phyloP scores from a whole-genome alignment of 345 rosid genomes.

The Hibiscus mutabilis region DNA sequence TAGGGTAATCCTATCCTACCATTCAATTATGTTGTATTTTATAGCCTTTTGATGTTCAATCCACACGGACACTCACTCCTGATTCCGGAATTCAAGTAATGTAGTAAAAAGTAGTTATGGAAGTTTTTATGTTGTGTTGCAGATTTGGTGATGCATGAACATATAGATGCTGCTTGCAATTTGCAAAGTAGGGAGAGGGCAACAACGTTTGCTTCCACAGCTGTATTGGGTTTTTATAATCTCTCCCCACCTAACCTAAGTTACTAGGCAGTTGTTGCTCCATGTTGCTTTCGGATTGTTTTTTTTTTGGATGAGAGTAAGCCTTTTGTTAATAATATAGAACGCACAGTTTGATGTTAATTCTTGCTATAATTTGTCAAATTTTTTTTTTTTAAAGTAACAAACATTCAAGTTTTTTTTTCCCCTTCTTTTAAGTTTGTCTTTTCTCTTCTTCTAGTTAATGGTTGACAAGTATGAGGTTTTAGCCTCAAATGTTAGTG shows the following conservation, averaged over 20 bases:
- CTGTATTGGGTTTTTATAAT: not conserved
- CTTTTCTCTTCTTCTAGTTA: no score
- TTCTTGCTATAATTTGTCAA: no score
- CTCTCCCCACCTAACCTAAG: no score
- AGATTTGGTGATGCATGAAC: slow-evolving; percentile 57
- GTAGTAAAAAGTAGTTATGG: not conserved
- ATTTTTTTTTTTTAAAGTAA: no score
- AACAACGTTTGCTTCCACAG: not conserved
- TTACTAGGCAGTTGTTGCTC: not conserved
- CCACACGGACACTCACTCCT: no score
- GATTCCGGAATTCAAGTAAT: no score
- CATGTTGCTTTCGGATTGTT: not conserved
- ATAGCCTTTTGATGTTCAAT: no score
- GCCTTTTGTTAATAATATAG: not conserved
- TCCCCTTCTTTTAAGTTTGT: no score
- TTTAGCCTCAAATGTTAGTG: no score
- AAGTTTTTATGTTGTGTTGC: not conserved
- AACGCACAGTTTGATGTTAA: not conserved
- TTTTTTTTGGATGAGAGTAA: not conserved
- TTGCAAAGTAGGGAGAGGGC: not conserved
- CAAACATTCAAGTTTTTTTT: no score
- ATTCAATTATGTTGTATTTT: not conserved
- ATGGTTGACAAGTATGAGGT: no score
- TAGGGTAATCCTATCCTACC: slow-evolving; percentile 48
- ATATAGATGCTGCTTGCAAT: no score